A percentile compares a stretch with the other conserved stretches of the same genome.
phyloP scores from a whole-genome alignment of 306 rosid genomes.

The Lathyrus aphaca region DNA sequence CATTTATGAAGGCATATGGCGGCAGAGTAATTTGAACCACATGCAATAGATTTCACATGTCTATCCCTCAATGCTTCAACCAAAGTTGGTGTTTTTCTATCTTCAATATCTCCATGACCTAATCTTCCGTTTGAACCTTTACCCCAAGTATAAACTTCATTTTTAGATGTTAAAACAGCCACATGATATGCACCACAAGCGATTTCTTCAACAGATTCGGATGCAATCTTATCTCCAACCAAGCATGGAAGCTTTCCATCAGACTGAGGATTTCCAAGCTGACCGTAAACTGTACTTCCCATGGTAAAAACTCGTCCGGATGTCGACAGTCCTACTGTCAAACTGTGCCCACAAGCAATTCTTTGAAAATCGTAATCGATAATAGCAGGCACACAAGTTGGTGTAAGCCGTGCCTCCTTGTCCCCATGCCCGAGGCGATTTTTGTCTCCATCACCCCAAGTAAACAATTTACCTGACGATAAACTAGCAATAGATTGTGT shows the following conservation, averaged over 20 bases:
- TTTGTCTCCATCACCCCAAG: constrained; percentile 99
- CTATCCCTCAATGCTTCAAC: constrained; percentile 92
- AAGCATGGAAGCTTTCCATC: constrained; percentile 88
- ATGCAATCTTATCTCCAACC: constrained; percentile 77
- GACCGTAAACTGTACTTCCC: constrained; percentile 99
- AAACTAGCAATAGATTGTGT: constrained; percentile 78
- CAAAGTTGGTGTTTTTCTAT: constrained; percentile 81
- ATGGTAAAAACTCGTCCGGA: constrained; percentile 83
- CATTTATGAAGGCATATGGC: constrained; percentile 99
- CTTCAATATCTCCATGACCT: constrained; percentile 98
- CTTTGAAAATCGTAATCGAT: constrained; percentile 85
- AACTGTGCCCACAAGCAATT: constrained; percentile 95
- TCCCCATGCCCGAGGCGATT: constrained; percentile 97
- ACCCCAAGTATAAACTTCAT: constrained; percentile 99
- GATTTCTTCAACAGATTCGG: constrained; percentile 78
- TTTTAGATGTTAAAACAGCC: constrained; percentile 78
- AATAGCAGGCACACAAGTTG: constrained; percentile 87
- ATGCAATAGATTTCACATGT: constrained; percentile 86
- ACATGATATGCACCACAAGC: constrained; percentile 98
- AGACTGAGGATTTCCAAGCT: constrained; percentile 90
- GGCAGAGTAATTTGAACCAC: constrained; percentile 90
- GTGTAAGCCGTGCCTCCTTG: constrained; percentile 87
- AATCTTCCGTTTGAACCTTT: constrained; percentile 99
- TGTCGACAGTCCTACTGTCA: constrained; percentile 87
- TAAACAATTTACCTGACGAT: constrained; percentile 86